These are phyloP conservation scores for Babesia sp. DNA, from an alignment of 169 alveolate species.

Conservation along the genomic window DNA sequence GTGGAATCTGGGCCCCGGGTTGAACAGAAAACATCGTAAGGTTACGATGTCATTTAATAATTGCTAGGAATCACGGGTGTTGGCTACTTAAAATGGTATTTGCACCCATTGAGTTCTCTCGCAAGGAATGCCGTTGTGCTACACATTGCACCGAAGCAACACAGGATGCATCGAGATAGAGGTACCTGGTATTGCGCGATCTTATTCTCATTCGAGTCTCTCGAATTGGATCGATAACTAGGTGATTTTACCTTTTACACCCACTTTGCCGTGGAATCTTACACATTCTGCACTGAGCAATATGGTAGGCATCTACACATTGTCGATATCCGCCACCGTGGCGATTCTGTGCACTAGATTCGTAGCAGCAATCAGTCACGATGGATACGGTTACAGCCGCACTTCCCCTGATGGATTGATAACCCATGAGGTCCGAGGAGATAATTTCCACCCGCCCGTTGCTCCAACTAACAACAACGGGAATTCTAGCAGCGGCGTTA, in stretches of 20 bases:
- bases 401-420: too few species aligned
- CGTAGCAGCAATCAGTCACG: background rate
- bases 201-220: background rate
- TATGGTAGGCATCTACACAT: background rate
- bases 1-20: too few species aligned
- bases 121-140: conserved; percentile 3
- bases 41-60: too few species aligned
- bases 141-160: conserved; percentile 11
- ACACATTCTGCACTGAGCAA: background rate
- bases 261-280: background rate
- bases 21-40: too few species aligned
- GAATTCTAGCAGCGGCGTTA: background rate
- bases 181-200: background rate
- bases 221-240: too few species aligned
- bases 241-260: background rate
- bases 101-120: too few species aligned
- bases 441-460: too few species aligned
- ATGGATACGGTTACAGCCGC: background rate
- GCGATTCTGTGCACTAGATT: background rate
- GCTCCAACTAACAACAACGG: background rate
- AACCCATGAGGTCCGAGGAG: too few species aligned
- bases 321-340: background rate
- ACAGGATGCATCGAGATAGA: background rate
- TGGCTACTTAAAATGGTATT: too few species aligned
- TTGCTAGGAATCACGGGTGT: too few species aligned